Percentiles rank a stretch among this genome's conserved stretches.
phyloP scores from a whole-genome alignment of 2,329 filamentous ascomycete genomes.

The Ophiostoma montium region DNA sequence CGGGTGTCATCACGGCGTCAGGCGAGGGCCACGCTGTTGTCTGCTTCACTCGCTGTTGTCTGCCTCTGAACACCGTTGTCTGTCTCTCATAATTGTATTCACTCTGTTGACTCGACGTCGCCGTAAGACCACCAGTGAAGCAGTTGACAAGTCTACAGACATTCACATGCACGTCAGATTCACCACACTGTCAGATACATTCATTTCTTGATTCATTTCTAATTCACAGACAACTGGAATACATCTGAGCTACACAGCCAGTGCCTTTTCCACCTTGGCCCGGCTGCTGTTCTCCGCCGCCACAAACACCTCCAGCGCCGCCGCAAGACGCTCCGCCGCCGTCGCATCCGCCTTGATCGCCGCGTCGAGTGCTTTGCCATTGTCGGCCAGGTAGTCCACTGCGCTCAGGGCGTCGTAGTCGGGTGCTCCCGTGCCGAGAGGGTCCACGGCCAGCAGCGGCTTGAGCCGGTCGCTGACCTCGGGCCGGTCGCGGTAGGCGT shows the following conservation, averaged over 20 bases:
- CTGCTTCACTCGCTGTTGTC: no score
- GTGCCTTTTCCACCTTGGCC: constrained; percentile 18
- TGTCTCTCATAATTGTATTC: no score
- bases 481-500: constrained; percentile 24
- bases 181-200: no score
- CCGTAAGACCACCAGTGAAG: no score
- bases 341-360: constrained; percentile 27
- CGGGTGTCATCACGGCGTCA: no score
- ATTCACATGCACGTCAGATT: no score
- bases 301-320: constrained; percentile 27
- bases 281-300: constrained; percentile 19
- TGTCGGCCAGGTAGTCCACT: constrained; percentile 32
- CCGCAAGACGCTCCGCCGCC: constrained; percentile 23
- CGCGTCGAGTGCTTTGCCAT: constrained; percentile 27
- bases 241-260: constrained; percentile 8
- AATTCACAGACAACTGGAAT: no score
- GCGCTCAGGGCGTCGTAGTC: constrained; percentile 17
- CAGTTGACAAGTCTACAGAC: no score
- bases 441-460: constrained; percentile 24
- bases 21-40: no score
- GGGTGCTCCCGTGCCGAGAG: constrained; percentile 20
- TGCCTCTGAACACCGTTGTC: no score
- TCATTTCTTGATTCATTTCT: no score
- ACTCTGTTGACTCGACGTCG: no score
- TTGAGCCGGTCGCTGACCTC: constrained; percentile 22